These are phyloP conservation scores for Rutstroemia sp. DNA, from an alignment of 2,329 filamentous ascomycete species.

Conservation along the genomic window DNA sequence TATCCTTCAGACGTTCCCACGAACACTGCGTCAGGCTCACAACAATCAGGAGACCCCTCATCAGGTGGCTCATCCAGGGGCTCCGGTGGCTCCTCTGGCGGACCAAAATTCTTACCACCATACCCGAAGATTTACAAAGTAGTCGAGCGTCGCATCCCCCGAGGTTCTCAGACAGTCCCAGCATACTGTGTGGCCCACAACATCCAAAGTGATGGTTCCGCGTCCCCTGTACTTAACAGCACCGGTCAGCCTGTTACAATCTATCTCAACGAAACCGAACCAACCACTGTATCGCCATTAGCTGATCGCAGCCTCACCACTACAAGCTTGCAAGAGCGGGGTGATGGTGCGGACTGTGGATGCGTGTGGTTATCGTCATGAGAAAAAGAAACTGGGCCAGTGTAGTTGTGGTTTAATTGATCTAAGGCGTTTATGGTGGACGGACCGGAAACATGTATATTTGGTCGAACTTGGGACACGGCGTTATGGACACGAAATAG, in stretches of 20 bases:
- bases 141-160: constrained; percentile 48
- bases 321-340: background rate
- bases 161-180: constrained; percentile 27
- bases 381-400: background rate
- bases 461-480: background rate
- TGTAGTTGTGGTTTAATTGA: background rate
- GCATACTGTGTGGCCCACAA: constrained; percentile 61
- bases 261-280: constrained; percentile 26
- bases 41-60: constrained; percentile 6
- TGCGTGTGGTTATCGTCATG: constrained; percentile 12
- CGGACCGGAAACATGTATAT: background rate
- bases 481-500: background rate
- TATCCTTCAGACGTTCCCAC: constrained; percentile 25
- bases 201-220: constrained; percentile 43
- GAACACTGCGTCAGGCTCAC: constrained; percentile 9
- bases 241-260: constrained; percentile 21
- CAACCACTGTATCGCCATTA: constrained; percentile 14
- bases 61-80: constrained; percentile 1
- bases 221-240: constrained; percentile 16
- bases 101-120: constrained; percentile 23
- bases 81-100: too few species aligned
- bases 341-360: constrained; percentile 5
- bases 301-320: constrained; percentile 1
- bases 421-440: background rate
- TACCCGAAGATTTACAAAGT: constrained; percentile 58